Conservation (phyloP, 2,329 filamentous ascomycete species). For the Nannizziopsis barbatae region DNA sequence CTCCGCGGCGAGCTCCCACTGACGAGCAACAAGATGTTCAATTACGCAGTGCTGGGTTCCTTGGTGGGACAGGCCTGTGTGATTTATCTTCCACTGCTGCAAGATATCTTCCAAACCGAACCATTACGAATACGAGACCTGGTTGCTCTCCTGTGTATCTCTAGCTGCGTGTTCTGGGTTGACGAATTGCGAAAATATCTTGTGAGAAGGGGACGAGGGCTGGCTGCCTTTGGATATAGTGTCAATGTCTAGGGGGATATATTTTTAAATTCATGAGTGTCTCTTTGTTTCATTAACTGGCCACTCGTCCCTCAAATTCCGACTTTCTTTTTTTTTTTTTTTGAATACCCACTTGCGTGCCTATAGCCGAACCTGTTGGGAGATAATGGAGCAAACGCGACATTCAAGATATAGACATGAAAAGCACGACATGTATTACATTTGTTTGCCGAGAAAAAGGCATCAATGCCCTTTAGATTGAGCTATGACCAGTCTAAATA, state of each 20-base stretch:
- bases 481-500: no score
- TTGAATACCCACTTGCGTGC: no score
- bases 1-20: slow-evolving; percentile 73
- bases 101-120: slow-evolving; percentile 93
- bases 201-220: slow-evolving; percentile 18
- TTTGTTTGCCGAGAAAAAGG: no score
- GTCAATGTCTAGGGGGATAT: slow-evolving; percentile 26
- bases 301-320: no score
- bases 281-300: slow-evolving; percentile 1
- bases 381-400: no score
- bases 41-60: slow-evolving; percentile 82
- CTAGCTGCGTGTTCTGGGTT: slow-evolving; percentile 88
- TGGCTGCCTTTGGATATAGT: slow-evolving; percentile 28
- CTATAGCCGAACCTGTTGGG: no score
- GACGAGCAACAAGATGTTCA: slow-evolving; percentile 86
- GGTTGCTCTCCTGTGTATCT: slow-evolving; percentile 57
- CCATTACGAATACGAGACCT: slow-evolving; percentile 65
- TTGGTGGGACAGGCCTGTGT: slow-evolving; percentile 78
- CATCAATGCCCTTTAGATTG: no score
- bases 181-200: slow-evolving; percentile 78
- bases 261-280: background rate
- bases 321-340: no score
- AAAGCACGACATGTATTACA: no score
- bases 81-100: slow-evolving; percentile 87
- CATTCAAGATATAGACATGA: no score